Base-by-base conservation (phyloP, 2,329 filamentous ascomycete species). In the Geosmithia flava region DNA sequence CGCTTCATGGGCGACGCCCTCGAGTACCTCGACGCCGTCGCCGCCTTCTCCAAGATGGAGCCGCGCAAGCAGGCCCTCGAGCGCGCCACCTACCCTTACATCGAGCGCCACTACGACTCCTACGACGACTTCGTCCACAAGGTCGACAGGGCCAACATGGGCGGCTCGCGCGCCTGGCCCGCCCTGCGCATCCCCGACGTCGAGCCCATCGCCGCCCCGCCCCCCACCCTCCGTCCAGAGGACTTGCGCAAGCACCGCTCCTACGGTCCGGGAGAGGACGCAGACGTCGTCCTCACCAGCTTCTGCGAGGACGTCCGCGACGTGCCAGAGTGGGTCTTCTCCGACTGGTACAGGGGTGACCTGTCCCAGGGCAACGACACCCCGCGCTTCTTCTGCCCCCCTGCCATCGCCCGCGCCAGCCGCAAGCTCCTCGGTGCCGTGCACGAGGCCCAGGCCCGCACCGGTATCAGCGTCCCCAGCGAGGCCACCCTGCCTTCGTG, bases 21-120 rank as follows among this genome's bases (percentile, higher is more conserved):
- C 50, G 51, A 56, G 42, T 59, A 56, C 50, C 55, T 63, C 48
- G 59, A 62, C 46, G 47, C 52, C 27, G 30, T 62, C 16, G 42
- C 54, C 19, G 45, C 47, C 7, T 79, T 77, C 52, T 71, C 71
- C 13, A 68, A 69, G 49, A 63, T 68, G 40, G 70, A 77, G 55
- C 76, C 77, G 0, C 67, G 76, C 40, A 78, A 78, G 56, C 70
- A 77, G 39, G 65, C 78, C 7, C 78, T 77, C 70, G 77, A 81
- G 57, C 70, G 76, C 33, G 72, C 75, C 55, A 70, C 70, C 50
- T 71, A 73, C 30, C 75, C 72, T 60, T 78, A 78, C 58, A 66
- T 78, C 48, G 75, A 75, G 3, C 61, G 62, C 44, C 57, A 72
- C 19, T 74, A 78, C 52, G 72, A 74, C 47, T 62, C 65, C 45